phyloP scores from a whole-genome alignment of 1,284 basidiomycete genomes.

The Cryptococcus deneoformans region DNA sequence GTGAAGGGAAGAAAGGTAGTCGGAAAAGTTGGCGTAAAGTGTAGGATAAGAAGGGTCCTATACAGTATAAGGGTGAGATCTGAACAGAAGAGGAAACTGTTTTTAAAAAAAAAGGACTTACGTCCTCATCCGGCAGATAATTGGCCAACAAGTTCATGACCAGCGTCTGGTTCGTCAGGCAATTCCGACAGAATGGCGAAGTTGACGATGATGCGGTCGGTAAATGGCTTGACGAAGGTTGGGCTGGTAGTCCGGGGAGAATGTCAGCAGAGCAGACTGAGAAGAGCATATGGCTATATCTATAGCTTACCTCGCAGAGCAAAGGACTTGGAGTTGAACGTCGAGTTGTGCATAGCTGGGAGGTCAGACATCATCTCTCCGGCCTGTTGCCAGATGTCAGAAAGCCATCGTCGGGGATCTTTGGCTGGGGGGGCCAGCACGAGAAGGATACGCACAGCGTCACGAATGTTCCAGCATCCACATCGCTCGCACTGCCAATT shows the following conservation, averaged over 20 bases:
- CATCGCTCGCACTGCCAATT: slow-evolving; percentile 44
- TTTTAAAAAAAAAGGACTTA: slow-evolving; percentile 49
- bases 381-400: slow-evolving; percentile 22
- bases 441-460: slow-evolving; percentile 18
- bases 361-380: slow-evolving; percentile 77
- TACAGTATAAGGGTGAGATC: neutral
- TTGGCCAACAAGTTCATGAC: slow-evolving; percentile 80
- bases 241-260: slow-evolving; percentile 18
- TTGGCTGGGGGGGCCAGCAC: neutral
- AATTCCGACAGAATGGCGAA: slow-evolving; percentile 73
- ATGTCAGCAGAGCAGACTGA: neutral
- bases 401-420: neutral
- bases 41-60: slow-evolving; percentile 68
- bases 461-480: slow-evolving; percentile 43
- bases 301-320: slow-evolving; percentile 63
- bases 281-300: slow-evolving; percentile 9
- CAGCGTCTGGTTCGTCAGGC: slow-evolving; percentile 85
- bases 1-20: slow-evolving; percentile 70
- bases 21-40: slow-evolving; percentile 62
- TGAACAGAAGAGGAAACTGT: neutral
- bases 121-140: slow-evolving; percentile 67
- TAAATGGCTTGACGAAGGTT: slow-evolving; percentile 27
- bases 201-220: slow-evolving; percentile 18
- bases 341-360: slow-evolving; percentile 80
- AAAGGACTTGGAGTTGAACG: slow-evolving; percentile 67